Evolutionary conservation across 2,329 filamentous ascomycete species (phyloP).

Genomic region (Neocatenulostroma microsporum): DNA sequence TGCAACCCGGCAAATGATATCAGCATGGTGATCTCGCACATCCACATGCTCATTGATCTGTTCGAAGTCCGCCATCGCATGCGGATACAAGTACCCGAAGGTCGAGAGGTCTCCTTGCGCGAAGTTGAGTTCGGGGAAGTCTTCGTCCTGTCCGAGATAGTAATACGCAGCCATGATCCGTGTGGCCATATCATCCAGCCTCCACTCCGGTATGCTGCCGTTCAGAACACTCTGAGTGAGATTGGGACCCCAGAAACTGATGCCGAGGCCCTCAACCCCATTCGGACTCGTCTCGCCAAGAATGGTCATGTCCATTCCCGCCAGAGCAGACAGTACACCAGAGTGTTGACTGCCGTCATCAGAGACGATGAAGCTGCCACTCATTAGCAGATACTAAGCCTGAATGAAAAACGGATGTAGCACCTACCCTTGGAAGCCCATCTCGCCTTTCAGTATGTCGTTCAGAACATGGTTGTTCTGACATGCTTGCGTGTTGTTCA

Average conservation of each 20-base stretch:
- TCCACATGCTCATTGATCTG: conserved; percentile 61
- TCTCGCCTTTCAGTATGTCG: conserved; percentile 61
- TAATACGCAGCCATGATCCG: conserved; percentile 49
- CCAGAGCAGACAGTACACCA: conserved; percentile 51
- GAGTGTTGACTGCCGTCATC: conserved; percentile 29
- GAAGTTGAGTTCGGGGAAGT: conserved; percentile 33
- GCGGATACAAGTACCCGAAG: conserved; percentile 45
- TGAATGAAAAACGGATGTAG: conserved; percentile 59
- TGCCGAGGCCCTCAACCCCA: conserved; percentile 56
- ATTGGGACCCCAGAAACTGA: conserved; percentile 31
- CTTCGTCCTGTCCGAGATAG: conserved; percentile 43
- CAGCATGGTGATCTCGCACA: conserved; percentile 30
- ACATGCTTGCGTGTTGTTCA: conserved; percentile 57
- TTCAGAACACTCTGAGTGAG: conserved; percentile 53
- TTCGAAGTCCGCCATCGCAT: conserved; percentile 23
- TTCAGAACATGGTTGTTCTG: conserved; percentile 59
- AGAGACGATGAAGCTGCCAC: conserved; percentile 28
- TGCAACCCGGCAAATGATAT: conserved; percentile 33
- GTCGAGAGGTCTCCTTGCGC: conserved; percentile 2
- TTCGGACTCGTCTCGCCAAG: background rate
- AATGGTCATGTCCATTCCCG: conserved; percentile 53
- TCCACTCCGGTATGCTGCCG: conserved; percentile 47
- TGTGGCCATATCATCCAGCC: conserved; percentile 56
- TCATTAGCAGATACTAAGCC: conserved; percentile 47
- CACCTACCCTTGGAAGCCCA: conserved; percentile 63